Conservation (phyloP, 202 grass and related monocot genomes). For the Eragrostis tef region DNA sequence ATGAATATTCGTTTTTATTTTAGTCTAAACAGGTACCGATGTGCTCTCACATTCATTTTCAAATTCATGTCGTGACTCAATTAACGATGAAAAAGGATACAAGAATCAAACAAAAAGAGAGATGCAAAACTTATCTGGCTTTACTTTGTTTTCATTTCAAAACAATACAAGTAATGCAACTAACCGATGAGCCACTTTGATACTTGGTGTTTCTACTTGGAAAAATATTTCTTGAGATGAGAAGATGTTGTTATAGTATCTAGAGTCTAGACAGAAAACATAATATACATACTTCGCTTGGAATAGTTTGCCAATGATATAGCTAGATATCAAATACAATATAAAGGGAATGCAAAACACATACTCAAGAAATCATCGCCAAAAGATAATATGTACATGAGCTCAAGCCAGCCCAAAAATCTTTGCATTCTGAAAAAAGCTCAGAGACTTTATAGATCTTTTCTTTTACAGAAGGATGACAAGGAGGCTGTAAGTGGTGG, state of each 20-base stretch:
- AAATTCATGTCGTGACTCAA: background rate
- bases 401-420: constrained; percentile 24
- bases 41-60: background rate
- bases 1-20: background rate
- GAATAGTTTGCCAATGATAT: constrained; percentile 2
- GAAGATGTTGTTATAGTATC: background rate
- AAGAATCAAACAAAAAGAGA: too few species aligned
- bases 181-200: background rate
- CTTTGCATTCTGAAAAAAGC: constrained; percentile 6
- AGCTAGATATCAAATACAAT: background rate
- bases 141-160: background rate
- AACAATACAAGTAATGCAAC: background rate
- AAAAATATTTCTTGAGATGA: background rate
- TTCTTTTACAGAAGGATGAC: constrained; percentile 30
- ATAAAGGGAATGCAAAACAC: background rate
- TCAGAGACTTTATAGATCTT: constrained; percentile 6
- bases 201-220: background rate
- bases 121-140: background rate
- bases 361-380: background rate
- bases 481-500: constrained; percentile 3
- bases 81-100: background rate
- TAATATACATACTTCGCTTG: background rate
- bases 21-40: background rate
- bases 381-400: constrained; percentile 40
- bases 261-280: too few species aligned